Conservation (phyloP, 1,139 yeast species). For the Oligophagozyma castellii region DNA sequence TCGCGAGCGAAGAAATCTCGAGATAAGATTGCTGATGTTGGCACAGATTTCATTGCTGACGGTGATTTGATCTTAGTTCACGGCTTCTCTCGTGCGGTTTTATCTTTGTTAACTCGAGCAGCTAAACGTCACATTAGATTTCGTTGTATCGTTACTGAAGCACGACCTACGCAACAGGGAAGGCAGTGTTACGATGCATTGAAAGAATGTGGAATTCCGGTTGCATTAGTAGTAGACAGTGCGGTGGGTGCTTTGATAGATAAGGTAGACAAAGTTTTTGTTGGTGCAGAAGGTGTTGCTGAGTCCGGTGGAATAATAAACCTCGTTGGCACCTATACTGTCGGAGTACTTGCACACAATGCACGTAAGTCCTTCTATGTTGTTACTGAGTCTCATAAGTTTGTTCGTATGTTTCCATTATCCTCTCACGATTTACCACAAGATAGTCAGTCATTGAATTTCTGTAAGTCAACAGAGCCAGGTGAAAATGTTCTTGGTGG, state of each 20-base stretch:
- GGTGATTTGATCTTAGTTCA: constrained; percentile 87
- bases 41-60: constrained; percentile 80
- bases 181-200: constrained; percentile 57
- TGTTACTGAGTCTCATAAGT: constrained; percentile 89
- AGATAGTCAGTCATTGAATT: constrained; percentile 31
- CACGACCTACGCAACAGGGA: constrained; percentile 80
- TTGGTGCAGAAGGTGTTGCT: constrained; percentile 98
- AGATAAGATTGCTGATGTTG: constrained; percentile 75
- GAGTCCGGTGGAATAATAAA: constrained; percentile 97
- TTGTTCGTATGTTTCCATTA: constrained; percentile 89
- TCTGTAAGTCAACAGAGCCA: constrained; percentile 27
- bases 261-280: constrained; percentile 81
- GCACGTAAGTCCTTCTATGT: constrained; percentile 91
- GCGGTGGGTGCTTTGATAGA: constrained; percentile 91
- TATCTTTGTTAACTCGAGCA: constrained; percentile 61
- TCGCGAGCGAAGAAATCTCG: constrained; percentile 87
- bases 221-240: constrained; percentile 77
- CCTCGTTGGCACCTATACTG: constrained; percentile 89
- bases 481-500: constrained; percentile 27
- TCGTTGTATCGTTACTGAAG: constrained; percentile 84
- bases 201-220: constrained; percentile 75
- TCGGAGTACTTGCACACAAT: constrained; percentile 83
- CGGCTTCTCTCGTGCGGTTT: constrained; percentile 85
- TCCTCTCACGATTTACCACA: constrained; percentile 85
- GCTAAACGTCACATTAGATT: constrained; percentile 65